Evolutionary conservation across 495 filamentous ascomycete species (phyloP).

Genomic region (Lasiosphaeria miniovina): DNA sequence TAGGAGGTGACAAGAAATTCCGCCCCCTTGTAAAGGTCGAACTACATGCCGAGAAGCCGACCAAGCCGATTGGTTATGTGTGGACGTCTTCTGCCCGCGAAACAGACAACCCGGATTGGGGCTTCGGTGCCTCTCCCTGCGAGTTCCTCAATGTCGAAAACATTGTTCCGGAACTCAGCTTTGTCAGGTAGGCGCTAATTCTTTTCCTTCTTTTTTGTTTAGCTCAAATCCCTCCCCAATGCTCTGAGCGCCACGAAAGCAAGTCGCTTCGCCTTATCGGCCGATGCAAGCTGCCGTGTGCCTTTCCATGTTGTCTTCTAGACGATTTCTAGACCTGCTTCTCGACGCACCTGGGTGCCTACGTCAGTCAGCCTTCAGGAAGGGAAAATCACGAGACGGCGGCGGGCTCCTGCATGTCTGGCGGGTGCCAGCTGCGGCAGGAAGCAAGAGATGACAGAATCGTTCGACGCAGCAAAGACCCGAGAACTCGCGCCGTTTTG

Average conservation of each 20-base stretch:
- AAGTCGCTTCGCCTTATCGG: not conserved
- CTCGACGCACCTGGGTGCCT: not conserved
- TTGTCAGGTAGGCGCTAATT: slow-evolving; percentile 42
- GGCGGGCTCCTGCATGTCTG: slow-evolving; percentile 1
- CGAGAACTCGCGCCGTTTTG: not conserved
- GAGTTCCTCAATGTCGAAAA: slow-evolving; percentile 38
- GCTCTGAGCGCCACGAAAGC: too few species aligned
- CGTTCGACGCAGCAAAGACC: not conserved
- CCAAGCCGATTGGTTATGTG: slow-evolving; percentile 33
- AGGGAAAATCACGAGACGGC: not conserved
- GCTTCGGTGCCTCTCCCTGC: slow-evolving; percentile 24
- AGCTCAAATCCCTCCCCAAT: too few species aligned
- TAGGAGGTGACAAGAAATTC: slow-evolving; percentile 27
- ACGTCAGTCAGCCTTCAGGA: not conserved
- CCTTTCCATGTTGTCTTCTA: not conserved
- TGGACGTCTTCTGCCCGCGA: slow-evolving; percentile 31
- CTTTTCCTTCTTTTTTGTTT: not conserved
- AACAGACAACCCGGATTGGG: slow-evolving; percentile 45
- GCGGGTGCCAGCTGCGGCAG: not conserved
- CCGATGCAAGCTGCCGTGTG: not conserved
- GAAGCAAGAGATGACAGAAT: not conserved
- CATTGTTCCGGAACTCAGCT: slow-evolving; percentile 45
- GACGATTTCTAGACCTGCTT: not conserved
- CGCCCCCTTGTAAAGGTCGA: slow-evolving; percentile 65
- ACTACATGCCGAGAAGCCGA: slow-evolving; percentile 67